Percentiles rank a stretch among this genome's conserved stretches.
These are phyloP conservation scores for Keithomyces neogunnii DNA, from an alignment of 2,329 filamentous ascomycete species.

Conservation along the genomic window DNA sequence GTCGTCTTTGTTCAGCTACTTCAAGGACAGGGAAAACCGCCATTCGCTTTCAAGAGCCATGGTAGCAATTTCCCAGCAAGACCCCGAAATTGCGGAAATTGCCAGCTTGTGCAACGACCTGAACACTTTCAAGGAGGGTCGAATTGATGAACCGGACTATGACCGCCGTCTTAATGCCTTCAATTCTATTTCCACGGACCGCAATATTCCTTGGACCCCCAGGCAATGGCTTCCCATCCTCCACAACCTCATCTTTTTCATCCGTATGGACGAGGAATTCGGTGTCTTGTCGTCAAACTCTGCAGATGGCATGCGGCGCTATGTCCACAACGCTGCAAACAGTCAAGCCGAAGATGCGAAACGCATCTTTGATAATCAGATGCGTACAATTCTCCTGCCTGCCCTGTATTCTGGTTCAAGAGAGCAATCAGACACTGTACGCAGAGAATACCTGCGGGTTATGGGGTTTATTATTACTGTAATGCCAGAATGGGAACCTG, in stretches of 20 bases:
- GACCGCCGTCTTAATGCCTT: slow-evolving; percentile 74
- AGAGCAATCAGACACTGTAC: slow-evolving; percentile 74
- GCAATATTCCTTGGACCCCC: slow-evolving; percentile 51
- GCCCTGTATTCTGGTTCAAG: slow-evolving; percentile 68
- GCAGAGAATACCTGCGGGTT: slow-evolving; percentile 71
- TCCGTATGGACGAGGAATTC: slow-evolving; percentile 80
- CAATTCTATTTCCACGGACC: slow-evolving; percentile 55
- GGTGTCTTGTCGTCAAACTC: slow-evolving; percentile 75
- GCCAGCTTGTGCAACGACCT: slow-evolving; percentile 67
- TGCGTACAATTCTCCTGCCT: slow-evolving; percentile 61
- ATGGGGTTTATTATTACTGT: slow-evolving; percentile 69
- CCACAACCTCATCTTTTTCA: slow-evolving; percentile 82
- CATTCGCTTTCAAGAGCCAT: slow-evolving; percentile 67
- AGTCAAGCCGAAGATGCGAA: slow-evolving; percentile 23
- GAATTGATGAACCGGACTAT: slow-evolving; percentile 82
- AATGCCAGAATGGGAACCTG: slow-evolving; percentile 59
- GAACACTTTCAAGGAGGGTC: slow-evolving; percentile 66
- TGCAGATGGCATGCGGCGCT: slow-evolving; percentile 68
- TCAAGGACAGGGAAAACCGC: slow-evolving; percentile 73
- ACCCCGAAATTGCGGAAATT: slow-evolving; percentile 51
- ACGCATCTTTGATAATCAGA: slow-evolving; percentile 44
- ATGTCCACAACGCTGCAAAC: slow-evolving; percentile 57
- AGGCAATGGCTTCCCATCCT: slow-evolving; percentile 82
- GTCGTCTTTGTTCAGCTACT: slow-evolving; percentile 79
- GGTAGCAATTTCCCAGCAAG: slow-evolving; percentile 57